Evolutionary conservation across 768 basidiomycete species (phyloP), one percentile per base, ranked within the genome.

Genomic region (Tubosaeta sp.): DNA sequence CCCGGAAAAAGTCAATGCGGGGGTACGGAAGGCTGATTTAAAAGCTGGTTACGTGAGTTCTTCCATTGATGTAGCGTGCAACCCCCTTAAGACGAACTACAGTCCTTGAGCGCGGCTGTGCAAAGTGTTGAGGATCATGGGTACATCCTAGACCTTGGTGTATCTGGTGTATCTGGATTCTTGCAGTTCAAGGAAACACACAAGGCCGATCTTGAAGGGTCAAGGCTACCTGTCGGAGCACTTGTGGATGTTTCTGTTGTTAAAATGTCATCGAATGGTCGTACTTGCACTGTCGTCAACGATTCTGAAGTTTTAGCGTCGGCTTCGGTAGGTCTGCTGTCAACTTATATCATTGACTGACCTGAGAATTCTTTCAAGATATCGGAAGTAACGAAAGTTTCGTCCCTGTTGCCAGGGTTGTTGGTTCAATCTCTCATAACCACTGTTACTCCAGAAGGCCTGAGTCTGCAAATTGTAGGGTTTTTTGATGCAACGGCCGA

Each of bases 71-170:
- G 34, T 44, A 46, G 52, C 9, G 50, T 13, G 10, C 34, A 10
- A 35, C 46, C 14, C 13, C 38, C 26, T 65, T 37, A 51, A 48
- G 25, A 29, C 34, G 29, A 10, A 48, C 17, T 46, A 13, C 63
- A 95, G 92, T 84, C 83, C 19, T 63, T 97, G 42, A 80, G 85
- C 0, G 89, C 83, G 12, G 81, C 85, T 32, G 77, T 95, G 46
- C 85, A 84, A 70, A 91, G 86, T 61, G 73, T 89, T 16, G 97
- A 99, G 72, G 97, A 98, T 63, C 91, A 97, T 66, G 95, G 97
- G 1, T 97, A 95, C 71, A 81, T 86, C 51, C 76, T 99, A 8
- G 91, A 94, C 58, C 73, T 97, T 35, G 95, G 94, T 2, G 63
- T 97, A 16, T 67, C 82, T 10, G 84, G 79, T n/a, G 68, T 90